Percentiles rank a stretch among this genome's conserved stretches.
phyloP scores from a whole-genome alignment of 228 moss, liverwort and hornwort genomes.

The Sphagnum magellanicum region DNA sequence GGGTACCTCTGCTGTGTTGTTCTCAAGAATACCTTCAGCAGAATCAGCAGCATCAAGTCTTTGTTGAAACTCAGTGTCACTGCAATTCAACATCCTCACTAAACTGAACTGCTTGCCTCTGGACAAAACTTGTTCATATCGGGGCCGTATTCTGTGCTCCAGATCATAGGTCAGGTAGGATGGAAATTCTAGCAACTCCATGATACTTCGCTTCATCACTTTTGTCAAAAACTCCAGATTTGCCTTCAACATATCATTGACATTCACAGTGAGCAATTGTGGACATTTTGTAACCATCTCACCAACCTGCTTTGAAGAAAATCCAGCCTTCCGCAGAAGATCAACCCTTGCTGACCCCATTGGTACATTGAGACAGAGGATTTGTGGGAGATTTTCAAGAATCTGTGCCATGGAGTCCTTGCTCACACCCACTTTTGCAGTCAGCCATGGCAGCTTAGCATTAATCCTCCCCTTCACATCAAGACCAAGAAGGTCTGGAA shows the following conservation, averaged over 20 bases:
- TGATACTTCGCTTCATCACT: constrained; percentile 55
- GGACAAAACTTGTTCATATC: constrained; percentile 39
- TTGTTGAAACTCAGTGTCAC: constrained; percentile 53
- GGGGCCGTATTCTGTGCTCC: constrained; percentile 56
- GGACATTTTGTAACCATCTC: constrained; percentile 63
- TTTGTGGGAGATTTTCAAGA: constrained; percentile 69
- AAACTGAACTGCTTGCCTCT: constrained; percentile 62
- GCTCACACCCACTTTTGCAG: constrained; percentile 48
- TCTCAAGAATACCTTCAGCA: constrained; percentile 28
- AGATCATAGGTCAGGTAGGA: constrained; percentile 53
- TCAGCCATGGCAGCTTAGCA: constrained; percentile 63
- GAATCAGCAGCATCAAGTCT: constrained; percentile 36
- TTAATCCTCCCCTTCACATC: constrained; percentile 53
- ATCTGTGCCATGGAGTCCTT: constrained; percentile 40
- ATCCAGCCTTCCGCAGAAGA: constrained; percentile 48
- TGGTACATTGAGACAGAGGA: constrained; percentile 62
- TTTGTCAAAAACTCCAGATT: constrained; percentile 45
- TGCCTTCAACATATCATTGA: constrained; percentile 52
- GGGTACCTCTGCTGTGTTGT: constrained; percentile 21
- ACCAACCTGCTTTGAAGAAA: constrained; percentile 44
- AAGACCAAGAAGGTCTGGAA: constrained; percentile 66
- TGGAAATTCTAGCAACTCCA: constrained; percentile 66
- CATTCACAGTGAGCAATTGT: constrained; percentile 58
- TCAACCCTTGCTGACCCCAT: constrained; percentile 60
- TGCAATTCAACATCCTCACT: constrained; percentile 78